Percentiles rank a stretch among this genome's conserved stretches.
phyloP scores from a whole-genome alignment of 495 filamentous ascomycete species.

The Penicillium soppii region DNA sequence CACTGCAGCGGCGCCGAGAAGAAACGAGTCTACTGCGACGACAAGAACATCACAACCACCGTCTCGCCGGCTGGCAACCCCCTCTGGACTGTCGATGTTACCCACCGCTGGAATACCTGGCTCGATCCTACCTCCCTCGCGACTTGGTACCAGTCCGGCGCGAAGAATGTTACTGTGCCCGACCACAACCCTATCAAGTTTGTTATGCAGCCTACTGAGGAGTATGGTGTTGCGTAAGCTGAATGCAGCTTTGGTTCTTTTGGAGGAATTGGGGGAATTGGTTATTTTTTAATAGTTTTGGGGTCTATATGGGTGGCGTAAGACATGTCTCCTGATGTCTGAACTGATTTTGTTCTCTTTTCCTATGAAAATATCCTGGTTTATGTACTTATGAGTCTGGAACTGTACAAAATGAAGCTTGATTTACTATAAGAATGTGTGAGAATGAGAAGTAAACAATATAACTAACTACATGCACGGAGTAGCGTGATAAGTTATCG shows the following conservation, averaged over 20 bases:
- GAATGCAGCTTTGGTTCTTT: neutral
- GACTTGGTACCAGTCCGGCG: constrained; percentile 4
- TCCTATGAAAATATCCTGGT: neutral
- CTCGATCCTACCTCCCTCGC: constrained; percentile 19
- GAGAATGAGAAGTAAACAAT: neutral
- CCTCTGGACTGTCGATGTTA: constrained; percentile 34
- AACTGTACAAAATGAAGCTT: constrained; percentile 1
- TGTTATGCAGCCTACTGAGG: constrained; percentile 23
- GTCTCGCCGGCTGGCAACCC: constrained; percentile 24
- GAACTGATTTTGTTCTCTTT: too few relatives aligned
- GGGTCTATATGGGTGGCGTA: neutral
- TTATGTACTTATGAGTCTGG: neutral
- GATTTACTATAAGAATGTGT: neutral
- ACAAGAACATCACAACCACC: constrained; percentile 26
- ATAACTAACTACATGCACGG: neutral
- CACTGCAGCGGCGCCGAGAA: constrained; percentile 35
- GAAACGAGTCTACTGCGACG: constrained; percentile 25
- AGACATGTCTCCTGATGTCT: neutral
- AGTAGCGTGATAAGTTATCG: neutral
- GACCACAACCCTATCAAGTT: constrained; percentile 11
- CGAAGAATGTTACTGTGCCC: constrained; percentile 6
- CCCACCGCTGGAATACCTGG: constrained; percentile 30
- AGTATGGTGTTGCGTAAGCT: constrained; percentile 29
- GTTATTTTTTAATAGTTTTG: neutral
- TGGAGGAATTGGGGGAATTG: neutral